A percentile compares a stretch with the other conserved stretches of the same genome.
Evolutionary conservation across 345 rosid genomes (phyloP).

Genomic region (Bretschneidera sinensis): DNA sequence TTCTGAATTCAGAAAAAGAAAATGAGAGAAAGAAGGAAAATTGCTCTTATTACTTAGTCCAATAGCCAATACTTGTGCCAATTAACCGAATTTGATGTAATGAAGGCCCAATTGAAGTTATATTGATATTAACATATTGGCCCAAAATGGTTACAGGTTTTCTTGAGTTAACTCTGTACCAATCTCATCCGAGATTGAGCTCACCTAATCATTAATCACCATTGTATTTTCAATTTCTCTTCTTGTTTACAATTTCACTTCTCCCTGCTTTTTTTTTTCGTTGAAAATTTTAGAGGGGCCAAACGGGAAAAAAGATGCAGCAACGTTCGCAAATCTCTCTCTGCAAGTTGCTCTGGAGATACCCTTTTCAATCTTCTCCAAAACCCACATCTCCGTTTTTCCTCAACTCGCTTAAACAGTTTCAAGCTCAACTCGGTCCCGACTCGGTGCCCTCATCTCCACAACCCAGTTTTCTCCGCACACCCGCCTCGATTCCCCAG

Average conservation of each 20-base stretch:
- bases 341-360: conserved; percentile 26
- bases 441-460: conserved; percentile 14
- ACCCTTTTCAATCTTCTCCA: conserved; percentile 21
- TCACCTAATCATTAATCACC: no score
- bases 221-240: neutral
- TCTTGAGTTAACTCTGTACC: neutral
- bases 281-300: no score
- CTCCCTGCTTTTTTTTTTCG: neutral
- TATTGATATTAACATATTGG: no score
- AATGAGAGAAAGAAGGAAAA: no score
- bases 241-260: neutral
- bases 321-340: conserved; percentile 32
- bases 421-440: conserved; percentile 16
- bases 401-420: conserved; percentile 3
- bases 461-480: conserved; percentile 6
- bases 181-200: no score
- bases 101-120: no score
- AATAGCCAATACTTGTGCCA: no score
- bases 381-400: conserved; percentile 18
- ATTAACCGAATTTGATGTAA: no score
- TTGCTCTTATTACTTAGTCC: no score
- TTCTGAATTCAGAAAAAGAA: no score
- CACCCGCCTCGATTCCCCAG: conserved; percentile 12
- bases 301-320: conserved; percentile 26
- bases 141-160: no score